These are phyloP conservation scores for Jamesozyma piceae DNA, from an alignment of 805 yeast genomes.

Conservation along the genomic window DNA sequence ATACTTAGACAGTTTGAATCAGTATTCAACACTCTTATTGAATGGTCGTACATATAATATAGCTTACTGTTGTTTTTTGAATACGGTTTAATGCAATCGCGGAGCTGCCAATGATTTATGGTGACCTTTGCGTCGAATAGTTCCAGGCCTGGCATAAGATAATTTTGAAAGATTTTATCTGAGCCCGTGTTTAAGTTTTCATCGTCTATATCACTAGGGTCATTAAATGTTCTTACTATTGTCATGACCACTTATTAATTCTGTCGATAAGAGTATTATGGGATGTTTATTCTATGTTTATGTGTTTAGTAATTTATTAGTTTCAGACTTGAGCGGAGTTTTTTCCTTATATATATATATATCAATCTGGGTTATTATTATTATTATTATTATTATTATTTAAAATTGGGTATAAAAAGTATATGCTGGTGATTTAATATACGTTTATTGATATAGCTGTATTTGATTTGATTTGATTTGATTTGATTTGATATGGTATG, in stretches of 20 bases:
- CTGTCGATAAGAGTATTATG: no score
- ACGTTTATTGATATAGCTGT: no score
- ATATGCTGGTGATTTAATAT: no score
- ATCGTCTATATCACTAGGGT: constrained; percentile 1
- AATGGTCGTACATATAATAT: constrained; percentile 49
- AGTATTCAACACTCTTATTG: constrained; percentile 40
- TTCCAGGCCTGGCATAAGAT: constrained; percentile 27
- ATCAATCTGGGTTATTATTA: no score
- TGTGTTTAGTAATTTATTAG: not conserved
- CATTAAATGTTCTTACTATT: not conserved
- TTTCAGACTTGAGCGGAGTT: no score
- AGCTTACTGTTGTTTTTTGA: constrained; percentile 37
- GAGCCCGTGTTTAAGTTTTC: constrained; percentile 18
- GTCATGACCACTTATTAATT: constrained; percentile 4
- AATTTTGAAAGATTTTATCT: constrained; percentile 27
- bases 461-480: no score
- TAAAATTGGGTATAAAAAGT: no score
- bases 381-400: no score
- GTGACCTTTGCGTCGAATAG: constrained; percentile 27
- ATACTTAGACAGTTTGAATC: constrained; percentile 6
- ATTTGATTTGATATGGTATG: no score
- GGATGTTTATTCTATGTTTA: no score
- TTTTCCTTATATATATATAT: no score
- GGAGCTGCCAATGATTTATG: constrained; percentile 64
- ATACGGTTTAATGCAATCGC: constrained; percentile 57